Evolutionary conservation across 495 filamentous ascomycete genomes (phyloP).

Genomic region (Neurospora sublineolata): DNA sequence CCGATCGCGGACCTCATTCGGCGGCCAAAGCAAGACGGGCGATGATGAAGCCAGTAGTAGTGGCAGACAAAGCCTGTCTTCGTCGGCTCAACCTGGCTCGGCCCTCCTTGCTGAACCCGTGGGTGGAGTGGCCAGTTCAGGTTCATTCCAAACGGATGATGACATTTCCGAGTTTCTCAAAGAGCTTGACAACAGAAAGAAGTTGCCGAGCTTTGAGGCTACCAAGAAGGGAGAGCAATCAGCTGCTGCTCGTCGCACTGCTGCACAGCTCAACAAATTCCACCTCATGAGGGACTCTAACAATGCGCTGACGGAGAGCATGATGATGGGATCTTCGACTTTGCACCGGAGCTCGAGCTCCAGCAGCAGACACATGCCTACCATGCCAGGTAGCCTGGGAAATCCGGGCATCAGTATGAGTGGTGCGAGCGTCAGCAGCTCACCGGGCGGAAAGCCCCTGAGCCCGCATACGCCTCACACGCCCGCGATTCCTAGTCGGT

Average conservation of each 20-base stretch:
- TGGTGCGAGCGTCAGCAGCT: slow-evolving; percentile 58
- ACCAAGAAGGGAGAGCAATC: slow-evolving; percentile 43
- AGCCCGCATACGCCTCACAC: slow-evolving; percentile 93
- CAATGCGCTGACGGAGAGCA: slow-evolving; percentile 71
- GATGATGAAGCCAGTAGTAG: slow-evolving; percentile 83
- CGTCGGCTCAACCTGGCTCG: slow-evolving; percentile 80
- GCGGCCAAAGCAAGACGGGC: slow-evolving; percentile 48
- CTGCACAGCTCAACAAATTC: slow-evolving; percentile 62
- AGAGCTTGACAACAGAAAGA: slow-evolving; percentile 68
- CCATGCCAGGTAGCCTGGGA: slow-evolving; percentile 66
- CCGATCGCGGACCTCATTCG: slow-evolving; percentile 61
- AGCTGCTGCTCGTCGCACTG: slow-evolving; percentile 49
- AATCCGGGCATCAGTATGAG: slow-evolving; percentile 54
- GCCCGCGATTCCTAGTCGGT: slow-evolving; percentile 80
- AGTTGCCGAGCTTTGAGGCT: slow-evolving; percentile 56
- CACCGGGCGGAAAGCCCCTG: slow-evolving; percentile 71
- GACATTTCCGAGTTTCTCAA: slow-evolving; percentile 90
- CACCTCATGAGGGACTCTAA: slow-evolving; percentile 80
- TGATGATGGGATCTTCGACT: slow-evolving; percentile 66
- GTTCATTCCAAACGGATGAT: slow-evolving; percentile 74
- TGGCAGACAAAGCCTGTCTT: slow-evolving; percentile 73
- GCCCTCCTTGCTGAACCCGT: slow-evolving; percentile 59
- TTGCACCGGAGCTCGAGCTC: slow-evolving; percentile 72
- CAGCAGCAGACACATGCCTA: slow-evolving; percentile 73
- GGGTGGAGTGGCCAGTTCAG: slow-evolving; percentile 58